Evolutionary conservation across 352 stramenopile genomes (phyloP).

Genomic region (Halophytophthora batemanensis): DNA sequence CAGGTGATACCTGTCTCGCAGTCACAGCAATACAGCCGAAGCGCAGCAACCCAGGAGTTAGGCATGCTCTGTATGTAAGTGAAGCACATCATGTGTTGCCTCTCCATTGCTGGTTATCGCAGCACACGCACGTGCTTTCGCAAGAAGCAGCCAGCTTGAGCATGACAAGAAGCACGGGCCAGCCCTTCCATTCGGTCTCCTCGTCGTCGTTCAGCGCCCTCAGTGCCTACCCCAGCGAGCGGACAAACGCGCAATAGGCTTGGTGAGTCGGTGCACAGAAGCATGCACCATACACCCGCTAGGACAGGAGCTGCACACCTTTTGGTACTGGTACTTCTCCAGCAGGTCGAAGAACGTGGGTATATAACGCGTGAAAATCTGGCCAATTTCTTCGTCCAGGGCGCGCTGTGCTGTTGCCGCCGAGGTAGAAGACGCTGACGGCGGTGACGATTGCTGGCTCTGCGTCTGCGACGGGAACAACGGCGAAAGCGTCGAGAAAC

Average conservation of each 20-base stretch:
- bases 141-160: slow-evolving; percentile 56
- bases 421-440: slow-evolving; percentile 16
- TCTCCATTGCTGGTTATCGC: background rate
- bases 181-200: slow-evolving; percentile 44
- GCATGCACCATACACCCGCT: background rate
- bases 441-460: slow-evolving; percentile 14
- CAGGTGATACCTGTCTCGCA: slow-evolving; percentile 42
- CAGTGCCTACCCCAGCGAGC: slow-evolving; percentile 27
- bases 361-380: slow-evolving; percentile 48
- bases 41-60: slow-evolving; percentile 2
- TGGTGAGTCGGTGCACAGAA: background rate
- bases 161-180: slow-evolving; percentile 51
- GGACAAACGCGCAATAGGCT: background rate
- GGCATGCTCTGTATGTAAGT: background rate
- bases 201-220: slow-evolving; percentile 37
- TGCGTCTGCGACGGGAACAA: slow-evolving; percentile 34
- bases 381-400: slow-evolving; percentile 45
- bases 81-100: background rate
- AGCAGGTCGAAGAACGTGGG: slow-evolving; percentile 60
- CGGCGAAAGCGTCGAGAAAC: slow-evolving; percentile 38
- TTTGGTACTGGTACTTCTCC: slow-evolving; percentile 60
- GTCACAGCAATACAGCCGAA: background rate
- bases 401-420: slow-evolving; percentile 7
- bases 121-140: slow-evolving; percentile 50
- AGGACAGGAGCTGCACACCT: slow-evolving; percentile 18